Evolutionary conservation across 2,329 filamentous ascomycete species (phyloP), one percentile per base, ranked within the genome.

Genomic region (Phialocephala sp.): DNA sequence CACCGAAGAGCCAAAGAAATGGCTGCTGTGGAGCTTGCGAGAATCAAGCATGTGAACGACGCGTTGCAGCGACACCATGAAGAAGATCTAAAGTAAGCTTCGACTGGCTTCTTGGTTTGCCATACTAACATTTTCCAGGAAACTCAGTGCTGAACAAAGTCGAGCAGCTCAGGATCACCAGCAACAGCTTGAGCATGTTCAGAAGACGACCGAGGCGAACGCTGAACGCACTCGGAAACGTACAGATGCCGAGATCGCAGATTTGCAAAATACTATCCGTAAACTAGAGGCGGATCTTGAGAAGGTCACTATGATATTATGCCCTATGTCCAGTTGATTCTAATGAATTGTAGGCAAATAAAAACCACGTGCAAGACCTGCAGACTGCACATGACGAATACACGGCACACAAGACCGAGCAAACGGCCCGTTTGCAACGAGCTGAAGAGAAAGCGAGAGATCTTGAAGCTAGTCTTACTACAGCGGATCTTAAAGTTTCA

Each of bases 61-160:
- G 85, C 85, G 8, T 80, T 94, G 20, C 91, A 92, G 71, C 83
- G 83, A 56, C 85, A 88, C 39, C 91, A 95, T 72, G 87, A 90
- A 60, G 84, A 87, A 43, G 89, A 93, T 63, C 70, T 90, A 8
- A 82, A 82, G 76, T 86, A 81, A 71, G 80, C 79, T 37, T 18
- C 15, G 9, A 20, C 47, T 22, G 22, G 24, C 41, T 54, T 24
- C 35, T 11, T 6, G 5, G 12, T 22, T 15, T n/a, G 54, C 37
- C 14, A 12, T 20, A 60, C 68, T 75, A 64, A 77, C 66, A 47
- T 61, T 20, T 11, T 24, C 0, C 56, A 77, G 75, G 36, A 76
- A 76, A 68, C 54, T 76, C 52, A 69, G 68, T 60, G 61, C 68
- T n/a, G 75, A 82, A 78, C 60, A 78, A 73, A 57, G 41, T n/a